These are phyloP conservation scores for Boletus semigastroideus DNA, from an alignment of 1,284 basidiomycete genomes.

Conservation along the genomic window DNA sequence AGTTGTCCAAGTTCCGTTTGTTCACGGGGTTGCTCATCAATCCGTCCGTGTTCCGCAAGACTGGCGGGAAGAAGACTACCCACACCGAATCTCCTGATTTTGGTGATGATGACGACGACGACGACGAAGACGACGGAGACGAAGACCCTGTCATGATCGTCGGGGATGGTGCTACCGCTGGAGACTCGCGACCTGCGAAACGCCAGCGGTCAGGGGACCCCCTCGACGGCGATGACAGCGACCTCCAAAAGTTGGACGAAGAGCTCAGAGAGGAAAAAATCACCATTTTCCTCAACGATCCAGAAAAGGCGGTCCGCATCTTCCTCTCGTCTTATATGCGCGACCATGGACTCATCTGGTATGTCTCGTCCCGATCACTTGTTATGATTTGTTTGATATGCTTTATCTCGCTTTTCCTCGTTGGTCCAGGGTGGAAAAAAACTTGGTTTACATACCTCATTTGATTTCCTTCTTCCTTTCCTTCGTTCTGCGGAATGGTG, in stretches of 20 bases:
- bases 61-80: conserved; percentile 22
- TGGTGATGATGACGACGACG: conserved; percentile 24
- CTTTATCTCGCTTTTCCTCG: not conserved
- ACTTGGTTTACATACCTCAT: conserved; percentile 49
- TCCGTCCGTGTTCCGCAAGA: conserved; percentile 35
- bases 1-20: conserved; percentile 47
- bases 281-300: conserved; percentile 55
- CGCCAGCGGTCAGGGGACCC: conserved; percentile 17
- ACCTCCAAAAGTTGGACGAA: conserved; percentile 37
- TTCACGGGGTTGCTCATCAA: conserved; percentile 53
- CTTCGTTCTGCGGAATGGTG: conserved; percentile 58
- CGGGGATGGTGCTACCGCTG: not conserved
- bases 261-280: conserved; percentile 45
- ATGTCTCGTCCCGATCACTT: conserved; percentile 12
- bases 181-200: conserved; percentile 18
- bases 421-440: conserved; percentile 41
- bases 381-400: not conserved
- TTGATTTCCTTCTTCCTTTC: conserved; percentile 61
- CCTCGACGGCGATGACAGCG: conserved; percentile 32
- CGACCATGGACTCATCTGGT: conserved; percentile 65
- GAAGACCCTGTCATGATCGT: conserved; percentile 13
- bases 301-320: conserved; percentile 49
- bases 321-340: conserved; percentile 68
- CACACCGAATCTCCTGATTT: conserved; percentile 31
- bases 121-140: not conserved